Percentiles rank a stretch among this genome's conserved stretches.
phyloP scores from a whole-genome alignment of 2,329 filamentous ascomycete genomes.

The Cylindrodendrum hubeiense region DNA sequence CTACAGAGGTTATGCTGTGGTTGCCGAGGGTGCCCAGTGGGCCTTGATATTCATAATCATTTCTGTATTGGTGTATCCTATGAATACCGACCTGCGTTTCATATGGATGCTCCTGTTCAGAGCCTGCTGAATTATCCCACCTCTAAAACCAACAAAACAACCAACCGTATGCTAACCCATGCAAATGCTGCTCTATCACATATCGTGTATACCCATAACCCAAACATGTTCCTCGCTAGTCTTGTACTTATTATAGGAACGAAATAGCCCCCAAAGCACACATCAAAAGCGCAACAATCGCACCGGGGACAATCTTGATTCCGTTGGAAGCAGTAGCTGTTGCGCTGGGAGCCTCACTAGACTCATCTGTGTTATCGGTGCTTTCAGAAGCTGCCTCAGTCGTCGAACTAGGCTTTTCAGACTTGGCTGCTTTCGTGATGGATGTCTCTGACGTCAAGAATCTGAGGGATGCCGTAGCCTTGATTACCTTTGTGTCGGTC shows the following conservation, averaged over 20 bases:
- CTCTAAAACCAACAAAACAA: background rate
- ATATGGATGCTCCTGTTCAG: background rate
- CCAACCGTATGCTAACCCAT: conserved; percentile 3
- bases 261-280: background rate
- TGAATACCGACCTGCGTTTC: too few species aligned
- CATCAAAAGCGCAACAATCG: background rate
- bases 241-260: background rate
- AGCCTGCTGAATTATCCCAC: background rate
- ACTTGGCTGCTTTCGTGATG: background rate
- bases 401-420: background rate
- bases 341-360: background rate
- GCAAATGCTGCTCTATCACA: background rate
- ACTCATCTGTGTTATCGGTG: background rate
- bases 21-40: too few species aligned
- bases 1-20: too few species aligned
- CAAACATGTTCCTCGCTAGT: background rate
- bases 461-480: background rate
- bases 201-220: background rate
- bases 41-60: background rate
- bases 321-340: background rate
- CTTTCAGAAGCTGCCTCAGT: background rate
- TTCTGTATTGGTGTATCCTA: background rate
- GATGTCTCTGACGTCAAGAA: background rate
- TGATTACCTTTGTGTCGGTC: background rate
- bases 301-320: background rate